Percentiles rank a stretch among this genome's conserved stretches.
phyloP scores from a whole-genome alignment of 305 asterid species.

The Rubia occidens region DNA sequence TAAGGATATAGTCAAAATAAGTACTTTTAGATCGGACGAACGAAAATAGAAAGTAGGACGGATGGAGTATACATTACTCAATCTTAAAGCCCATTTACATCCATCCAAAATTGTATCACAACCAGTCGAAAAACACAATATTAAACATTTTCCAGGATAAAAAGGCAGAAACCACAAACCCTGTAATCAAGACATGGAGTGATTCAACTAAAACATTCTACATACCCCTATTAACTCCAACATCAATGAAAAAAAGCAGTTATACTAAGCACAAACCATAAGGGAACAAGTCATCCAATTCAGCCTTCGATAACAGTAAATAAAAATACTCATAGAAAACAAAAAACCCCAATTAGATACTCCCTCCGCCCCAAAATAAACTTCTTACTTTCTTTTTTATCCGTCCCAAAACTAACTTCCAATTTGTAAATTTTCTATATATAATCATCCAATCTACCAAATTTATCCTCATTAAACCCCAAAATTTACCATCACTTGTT shows the following conservation, averaged over 20 bases:
- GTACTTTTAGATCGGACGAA: no score
- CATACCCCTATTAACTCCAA: neutral
- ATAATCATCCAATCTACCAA: no score
- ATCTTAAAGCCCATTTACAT: neutral
- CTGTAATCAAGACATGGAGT: neutral
- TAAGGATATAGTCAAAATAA: no score
- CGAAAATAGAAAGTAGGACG: no score
- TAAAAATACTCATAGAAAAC: neutral
- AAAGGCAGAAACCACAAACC: neutral
- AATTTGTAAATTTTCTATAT: no score
- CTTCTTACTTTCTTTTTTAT: no score
- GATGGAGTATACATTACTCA: neutral
- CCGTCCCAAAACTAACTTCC: no score
- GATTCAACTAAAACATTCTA: neutral
- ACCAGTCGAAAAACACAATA: neutral
- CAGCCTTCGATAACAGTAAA: neutral
- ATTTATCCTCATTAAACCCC: no score
- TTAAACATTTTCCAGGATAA: neutral
- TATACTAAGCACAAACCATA: neutral
- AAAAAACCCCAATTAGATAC: neutral
- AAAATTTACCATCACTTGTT: no score
- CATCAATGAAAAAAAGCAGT: neutral
- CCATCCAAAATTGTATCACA: neutral
- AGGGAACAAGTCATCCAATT: neutral
- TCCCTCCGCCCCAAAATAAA: no score